Evolutionary conservation across 2,329 filamentous ascomycete genomes (phyloP), one percentile per base, ranked within the genome.

Genomic region (Penicillium sp.): DNA sequence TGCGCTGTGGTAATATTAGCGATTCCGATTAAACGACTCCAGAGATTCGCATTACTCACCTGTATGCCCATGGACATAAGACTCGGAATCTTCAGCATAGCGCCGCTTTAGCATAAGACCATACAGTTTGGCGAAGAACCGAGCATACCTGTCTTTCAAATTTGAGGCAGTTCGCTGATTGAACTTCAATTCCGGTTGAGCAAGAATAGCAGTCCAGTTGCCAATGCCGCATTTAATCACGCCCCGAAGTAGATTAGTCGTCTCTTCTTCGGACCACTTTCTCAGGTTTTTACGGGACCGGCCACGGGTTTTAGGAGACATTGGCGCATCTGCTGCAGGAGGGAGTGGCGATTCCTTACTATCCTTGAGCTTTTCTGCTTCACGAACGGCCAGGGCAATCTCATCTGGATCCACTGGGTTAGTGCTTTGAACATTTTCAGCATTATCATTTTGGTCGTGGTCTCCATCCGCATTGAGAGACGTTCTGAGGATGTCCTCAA

Each of bases 241-340:
- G 0, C 81, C 81, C 49, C 74, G 69, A 12, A 83, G 67, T 24
- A 84, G 63, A 54, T 77, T 72, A 26, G 70, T 72, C 0, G 80
- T 83, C 63, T 84, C 81, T 54, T 80, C 70, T n/a, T 82, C 76
- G 1, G 77, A 77, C 81, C 81, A 84, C 56, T 67, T 73, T 48
- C 70, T 64, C 13, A 73, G 49, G 53, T 75, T 77, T 48, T 77
- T 80, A 40, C 73, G 69, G 38, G 73, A 72, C 43, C 72, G 71
- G 31, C 62, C 62, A 26, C 60, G 61, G 26, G 61, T 60, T 49
- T 66, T 69, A 2, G 61, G 63, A n/a, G 63, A 67, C 44, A 65
- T 45, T 2, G 63, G 61, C 34, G 55, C 57, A 43, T 60, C 52
- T 32, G 35, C 56, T 26, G 45, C 59, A 29, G 48, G 52, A 9